Conservation (phyloP, 176 grass and related monocot genomes). For the Bromus sterilis region DNA sequence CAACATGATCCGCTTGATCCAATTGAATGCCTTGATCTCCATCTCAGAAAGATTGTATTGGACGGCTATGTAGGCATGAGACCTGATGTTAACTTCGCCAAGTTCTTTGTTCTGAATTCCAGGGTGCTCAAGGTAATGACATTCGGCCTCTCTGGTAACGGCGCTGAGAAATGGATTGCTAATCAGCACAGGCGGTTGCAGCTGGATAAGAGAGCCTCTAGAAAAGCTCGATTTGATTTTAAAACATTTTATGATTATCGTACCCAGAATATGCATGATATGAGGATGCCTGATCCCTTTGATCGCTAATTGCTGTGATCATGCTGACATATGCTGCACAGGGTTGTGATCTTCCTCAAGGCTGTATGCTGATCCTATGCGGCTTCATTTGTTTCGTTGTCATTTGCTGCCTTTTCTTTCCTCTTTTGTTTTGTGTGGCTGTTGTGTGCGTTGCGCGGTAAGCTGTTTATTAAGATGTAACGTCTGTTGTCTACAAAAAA, state of each 20-base stretch:
- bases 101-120: conserved; percentile 23
- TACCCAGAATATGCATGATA: neutral
- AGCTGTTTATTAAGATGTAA: too few species aligned
- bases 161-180: neutral
- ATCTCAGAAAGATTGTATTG: neutral
- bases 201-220: neutral
- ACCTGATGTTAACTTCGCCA: conserved; percentile 7
- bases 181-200: neutral
- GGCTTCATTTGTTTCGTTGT: too few species aligned
- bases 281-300: neutral
- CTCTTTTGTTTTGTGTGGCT: too few species aligned
- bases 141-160: neutral
- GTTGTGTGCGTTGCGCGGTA: too few species aligned
- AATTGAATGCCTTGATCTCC: neutral
- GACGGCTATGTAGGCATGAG: neutral
- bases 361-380: too few species aligned
- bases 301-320: neutral
- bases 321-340: too few species aligned
- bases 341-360: too few species aligned
- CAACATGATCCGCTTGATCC: neutral
- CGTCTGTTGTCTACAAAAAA: too few species aligned
- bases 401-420: too few species aligned
- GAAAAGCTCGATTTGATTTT: neutral
- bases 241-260: accelerated
- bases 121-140: neutral